A percentile compares a stretch with the other conserved stretches of the same genome.
Evolutionary conservation across 202 grass and related monocot genomes (phyloP).

Genomic region (Setaria italica): DNA sequence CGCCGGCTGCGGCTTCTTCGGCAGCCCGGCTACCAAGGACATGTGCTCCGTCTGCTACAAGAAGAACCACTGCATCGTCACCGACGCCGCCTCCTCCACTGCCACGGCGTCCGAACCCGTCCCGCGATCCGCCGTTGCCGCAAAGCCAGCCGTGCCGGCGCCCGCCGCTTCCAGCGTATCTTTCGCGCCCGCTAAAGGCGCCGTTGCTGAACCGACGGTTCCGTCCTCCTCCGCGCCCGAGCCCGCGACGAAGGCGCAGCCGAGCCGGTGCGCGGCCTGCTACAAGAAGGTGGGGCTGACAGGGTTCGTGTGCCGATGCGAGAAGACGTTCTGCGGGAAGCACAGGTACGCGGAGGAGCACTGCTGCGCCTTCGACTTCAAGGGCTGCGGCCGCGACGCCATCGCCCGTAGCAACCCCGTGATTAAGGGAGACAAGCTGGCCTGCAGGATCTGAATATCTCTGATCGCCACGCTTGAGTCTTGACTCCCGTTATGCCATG

Average conservation of each 20-base stretch:
- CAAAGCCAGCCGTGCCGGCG: not conserved
- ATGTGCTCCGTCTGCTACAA: conserved; percentile 52
- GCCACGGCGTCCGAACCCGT: not conserved
- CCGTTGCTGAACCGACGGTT: not conserved
- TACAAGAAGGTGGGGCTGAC: conserved; percentile 44
- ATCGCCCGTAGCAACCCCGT: conserved; percentile 37
- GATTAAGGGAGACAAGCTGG: conserved; percentile 24
- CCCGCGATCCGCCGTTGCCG: not conserved
- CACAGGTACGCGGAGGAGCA: conserved; percentile 50
- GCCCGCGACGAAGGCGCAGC: not conserved
- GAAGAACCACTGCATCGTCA: not conserved
- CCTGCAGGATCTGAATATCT: not conserved
- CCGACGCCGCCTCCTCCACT: not conserved
- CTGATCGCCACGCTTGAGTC: not conserved
- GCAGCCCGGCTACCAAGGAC: conserved; percentile 6
- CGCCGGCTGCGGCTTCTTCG: conserved; percentile 45
- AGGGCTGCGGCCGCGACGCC: not conserved
- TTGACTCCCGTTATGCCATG: not conserved
- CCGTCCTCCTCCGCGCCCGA: not conserved
- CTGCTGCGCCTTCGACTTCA: conserved; percentile 38
- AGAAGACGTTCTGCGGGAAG: conserved; percentile 15
- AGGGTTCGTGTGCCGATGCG: conserved; percentile 47
- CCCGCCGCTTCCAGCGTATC: not conserved
- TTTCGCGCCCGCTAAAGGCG: not conserved
- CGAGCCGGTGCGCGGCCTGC: conserved; percentile 40